Conservation (phyloP, 202 grass and related monocot genomes). For the Saccharum hybrid region DNA sequence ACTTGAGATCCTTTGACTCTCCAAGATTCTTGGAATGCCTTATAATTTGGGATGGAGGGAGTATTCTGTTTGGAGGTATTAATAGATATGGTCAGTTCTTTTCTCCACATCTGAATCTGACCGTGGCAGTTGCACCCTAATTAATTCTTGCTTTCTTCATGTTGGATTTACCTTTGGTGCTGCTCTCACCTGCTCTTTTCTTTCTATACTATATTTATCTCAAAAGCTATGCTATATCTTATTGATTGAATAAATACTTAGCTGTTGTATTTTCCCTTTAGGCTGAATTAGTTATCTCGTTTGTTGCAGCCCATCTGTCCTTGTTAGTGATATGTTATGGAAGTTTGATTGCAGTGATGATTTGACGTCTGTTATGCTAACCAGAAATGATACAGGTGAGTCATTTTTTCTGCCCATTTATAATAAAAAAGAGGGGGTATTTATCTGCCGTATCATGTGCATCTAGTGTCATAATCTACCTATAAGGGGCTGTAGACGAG, state of each 20-base stretch:
- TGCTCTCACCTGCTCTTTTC: not conserved
- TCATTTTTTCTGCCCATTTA: not conserved
- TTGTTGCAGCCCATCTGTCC: constrained; percentile 76
- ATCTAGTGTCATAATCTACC: not conserved
- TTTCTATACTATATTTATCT: not conserved
- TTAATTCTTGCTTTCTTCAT: constrained; percentile 2
- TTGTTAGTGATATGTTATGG: constrained; percentile 88
- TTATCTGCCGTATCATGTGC: constrained; percentile 1
- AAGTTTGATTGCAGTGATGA: constrained; percentile 55
- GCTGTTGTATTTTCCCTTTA: not conserved
- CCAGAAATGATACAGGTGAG: constrained; percentile 64
- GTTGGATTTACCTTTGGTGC: not conserved
- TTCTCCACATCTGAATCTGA: not conserved
- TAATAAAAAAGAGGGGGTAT: not conserved
- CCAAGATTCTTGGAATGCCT: too few relatives aligned
- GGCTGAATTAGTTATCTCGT: constrained; percentile 39
- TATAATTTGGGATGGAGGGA: too few relatives aligned
- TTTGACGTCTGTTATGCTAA: constrained; percentile 60
- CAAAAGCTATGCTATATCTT: not conserved
- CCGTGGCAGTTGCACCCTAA: not conserved
- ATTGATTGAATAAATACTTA: not conserved
- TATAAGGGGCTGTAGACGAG: not conserved
- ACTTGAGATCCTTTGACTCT: too few relatives aligned
- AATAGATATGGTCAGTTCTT: not conserved
- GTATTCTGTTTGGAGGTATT: not conserved